Evolutionary conservation across 495 filamentous ascomycete species (phyloP).

Genomic region (Bombardia bombarda): DNA sequence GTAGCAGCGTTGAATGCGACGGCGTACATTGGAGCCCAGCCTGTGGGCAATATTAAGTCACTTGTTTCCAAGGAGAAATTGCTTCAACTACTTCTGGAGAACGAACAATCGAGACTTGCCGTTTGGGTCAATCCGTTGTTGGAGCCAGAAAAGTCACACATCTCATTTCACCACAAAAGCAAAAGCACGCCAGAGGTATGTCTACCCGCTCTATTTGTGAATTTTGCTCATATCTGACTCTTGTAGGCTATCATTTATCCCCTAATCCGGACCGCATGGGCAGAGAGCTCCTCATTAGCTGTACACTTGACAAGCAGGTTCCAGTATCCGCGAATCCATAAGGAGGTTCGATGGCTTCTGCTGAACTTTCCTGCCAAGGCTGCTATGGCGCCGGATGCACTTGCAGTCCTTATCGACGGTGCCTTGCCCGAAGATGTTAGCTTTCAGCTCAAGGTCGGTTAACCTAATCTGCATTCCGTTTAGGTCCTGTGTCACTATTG

Average conservation of each 20-base stretch:
- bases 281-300: constrained; percentile 70
- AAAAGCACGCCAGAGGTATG: constrained; percentile 48
- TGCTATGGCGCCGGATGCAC: constrained; percentile 66
- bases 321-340: constrained; percentile 59
- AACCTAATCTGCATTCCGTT: not conserved
- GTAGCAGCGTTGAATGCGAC: constrained; percentile 50
- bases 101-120: constrained; percentile 71
- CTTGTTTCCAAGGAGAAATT: constrained; percentile 74
- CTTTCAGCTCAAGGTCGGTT: constrained; percentile 70
- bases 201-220: not conserved
- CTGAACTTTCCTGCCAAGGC: constrained; percentile 77
- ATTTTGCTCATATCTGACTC: not conserved
- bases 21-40: constrained; percentile 46
- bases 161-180: constrained; percentile 17
- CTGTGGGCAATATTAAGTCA: constrained; percentile 49
- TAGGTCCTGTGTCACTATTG: constrained; percentile 26
- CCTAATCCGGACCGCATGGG: constrained; percentile 76
- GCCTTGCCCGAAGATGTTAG: constrained; percentile 69
- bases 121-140: constrained; percentile 88
- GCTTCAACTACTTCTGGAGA: constrained; percentile 68
- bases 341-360: constrained; percentile 69
- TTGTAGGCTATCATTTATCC: constrained; percentile 43
- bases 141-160: constrained; percentile 37
- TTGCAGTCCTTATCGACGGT: constrained; percentile 72
- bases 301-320: constrained; percentile 76